These are phyloP conservation scores for Raphanus hybrid DNA, from an alignment of 441 rosid species.

Conservation along the genomic window DNA sequence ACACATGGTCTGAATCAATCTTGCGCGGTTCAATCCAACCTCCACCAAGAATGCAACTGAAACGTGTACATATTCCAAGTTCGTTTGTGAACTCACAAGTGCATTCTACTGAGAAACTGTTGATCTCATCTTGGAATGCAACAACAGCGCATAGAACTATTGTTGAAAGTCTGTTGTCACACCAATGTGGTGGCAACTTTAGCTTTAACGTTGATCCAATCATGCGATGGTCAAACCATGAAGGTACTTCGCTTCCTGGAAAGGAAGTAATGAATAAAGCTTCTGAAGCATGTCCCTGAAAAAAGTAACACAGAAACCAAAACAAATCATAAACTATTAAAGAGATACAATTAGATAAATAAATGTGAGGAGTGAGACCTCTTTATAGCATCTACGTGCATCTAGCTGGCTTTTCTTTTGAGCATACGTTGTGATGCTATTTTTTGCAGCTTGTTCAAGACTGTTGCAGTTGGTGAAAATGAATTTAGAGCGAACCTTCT, in stretches of 20 bases:
- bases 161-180: constrained; percentile 34
- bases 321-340: background rate
- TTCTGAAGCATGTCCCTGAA: constrained; percentile 16
- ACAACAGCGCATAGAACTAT: constrained; percentile 34
- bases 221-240: constrained; percentile 28
- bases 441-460: constrained; percentile 28
- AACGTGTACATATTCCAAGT: background rate
- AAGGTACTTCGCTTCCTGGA: constrained; percentile 37
- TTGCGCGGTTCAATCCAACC: constrained; percentile 27
- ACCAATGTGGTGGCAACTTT: constrained; percentile 24
- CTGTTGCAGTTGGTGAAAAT: constrained; percentile 35
- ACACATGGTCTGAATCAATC: constrained; percentile 37
- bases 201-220: background rate
- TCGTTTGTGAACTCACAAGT: constrained; percentile 25
- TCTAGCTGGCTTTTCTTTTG: constrained; percentile 27
- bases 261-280: constrained; percentile 17
- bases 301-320: background rate
- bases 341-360: background rate
- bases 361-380: constrained; percentile 11
- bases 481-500: constrained; percentile 21
- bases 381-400: constrained; percentile 14
- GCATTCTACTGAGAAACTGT: constrained; percentile 21
- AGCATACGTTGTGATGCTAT: constrained; percentile 25
- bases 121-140: constrained; percentile 6
- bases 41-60: constrained; percentile 30